These are phyloP conservation scores for Mycena indigotica DNA, from an alignment of 768 basidiomycete genomes.

Conservation along the genomic window DNA sequence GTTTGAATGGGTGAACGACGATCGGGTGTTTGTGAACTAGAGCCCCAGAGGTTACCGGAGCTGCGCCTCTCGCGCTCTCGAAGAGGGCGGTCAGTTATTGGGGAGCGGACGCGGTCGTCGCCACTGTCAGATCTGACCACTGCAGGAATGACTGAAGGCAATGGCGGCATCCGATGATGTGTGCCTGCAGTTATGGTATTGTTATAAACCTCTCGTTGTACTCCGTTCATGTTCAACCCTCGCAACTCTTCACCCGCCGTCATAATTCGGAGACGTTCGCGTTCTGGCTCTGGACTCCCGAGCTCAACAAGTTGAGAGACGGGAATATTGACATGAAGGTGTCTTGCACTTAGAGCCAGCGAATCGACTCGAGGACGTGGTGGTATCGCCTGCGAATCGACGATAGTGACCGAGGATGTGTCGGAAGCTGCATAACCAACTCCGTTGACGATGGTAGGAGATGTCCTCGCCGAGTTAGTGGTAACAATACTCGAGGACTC, in stretches of 20 bases:
- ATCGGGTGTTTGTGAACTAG: slow-evolving; percentile 9
- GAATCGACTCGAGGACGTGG: slow-evolving; percentile 7
- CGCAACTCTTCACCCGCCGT: slow-evolving; percentile 17
- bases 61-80: slow-evolving; percentile 4
- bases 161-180: no score
- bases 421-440: slow-evolving; percentile 9
- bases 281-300: slow-evolving; percentile 2
- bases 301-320: slow-evolving; percentile 22
- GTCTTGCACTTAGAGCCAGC: not conserved
- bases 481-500: slow-evolving; percentile 18
- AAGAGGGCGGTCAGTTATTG: not conserved
- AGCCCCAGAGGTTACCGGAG: slow-evolving; percentile 17
- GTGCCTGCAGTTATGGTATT: slow-evolving; percentile 14
- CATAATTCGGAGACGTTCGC: slow-evolving; percentile 6
- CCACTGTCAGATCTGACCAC: slow-evolving; percentile 20
- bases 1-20: slow-evolving; percentile 7
- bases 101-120: not conserved
- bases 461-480: slow-evolving; percentile 1
- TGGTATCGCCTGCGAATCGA: not conserved
- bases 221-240: slow-evolving; percentile 4
- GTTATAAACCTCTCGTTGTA: slow-evolving; percentile 12
- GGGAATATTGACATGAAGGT: slow-evolving; percentile 9
- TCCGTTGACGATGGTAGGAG: not conserved
- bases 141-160: slow-evolving; percentile 6
- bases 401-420: slow-evolving; percentile 16